Percentiles rank a stretch among this genome's conserved stretches.
Evolutionary conservation across 2,329 filamentous ascomycete species (phyloP).

Genomic region (Diplocarpon mali): DNA sequence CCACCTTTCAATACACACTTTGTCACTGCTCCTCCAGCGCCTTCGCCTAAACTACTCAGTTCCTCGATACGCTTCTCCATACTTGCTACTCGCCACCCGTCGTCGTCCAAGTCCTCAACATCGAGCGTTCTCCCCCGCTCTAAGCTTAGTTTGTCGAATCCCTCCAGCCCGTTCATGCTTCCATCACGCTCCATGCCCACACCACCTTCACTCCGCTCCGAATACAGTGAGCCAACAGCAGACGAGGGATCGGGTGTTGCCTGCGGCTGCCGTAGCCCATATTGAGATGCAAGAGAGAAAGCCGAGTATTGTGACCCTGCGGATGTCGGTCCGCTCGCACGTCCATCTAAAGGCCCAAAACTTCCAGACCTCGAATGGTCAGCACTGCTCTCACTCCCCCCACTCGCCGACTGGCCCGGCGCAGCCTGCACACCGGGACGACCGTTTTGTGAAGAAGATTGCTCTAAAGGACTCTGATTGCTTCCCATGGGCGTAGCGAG

Average conservation of each 20-base stretch:
- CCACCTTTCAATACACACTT: conserved; percentile 80
- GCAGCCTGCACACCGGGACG: conserved; percentile 32
- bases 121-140: conserved; percentile 78
- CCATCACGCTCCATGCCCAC: conserved; percentile 72
- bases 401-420: conserved; percentile 57
- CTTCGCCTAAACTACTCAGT: conserved; percentile 82
- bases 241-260: conserved; percentile 77
- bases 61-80: conserved; percentile 80
- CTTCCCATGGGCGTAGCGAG: conserved; percentile 84
- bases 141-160: conserved; percentile 69
- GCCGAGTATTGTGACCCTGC: conserved; percentile 81
- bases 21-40: conserved; percentile 90
- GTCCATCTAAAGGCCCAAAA: conserved; percentile 66
- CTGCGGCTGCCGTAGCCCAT: conserved; percentile 55
- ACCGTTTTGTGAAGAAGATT: conserved; percentile 29
- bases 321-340: conserved; percentile 70
- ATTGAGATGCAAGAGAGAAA: conserved; percentile 66
- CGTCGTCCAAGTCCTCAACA: conserved; percentile 89
- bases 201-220: conserved; percentile 66
- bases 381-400: conserved; percentile 68
- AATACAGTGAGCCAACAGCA: conserved; percentile 76
- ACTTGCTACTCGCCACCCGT: conserved; percentile 89
- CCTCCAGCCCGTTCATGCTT: conserved; percentile 64
- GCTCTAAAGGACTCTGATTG: conserved; percentile 60
- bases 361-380: conserved; percentile 76